Evolutionary conservation across 75 land plant genomes (phyloP).

Genomic region (Pseudotsuga menziesii): DNA sequence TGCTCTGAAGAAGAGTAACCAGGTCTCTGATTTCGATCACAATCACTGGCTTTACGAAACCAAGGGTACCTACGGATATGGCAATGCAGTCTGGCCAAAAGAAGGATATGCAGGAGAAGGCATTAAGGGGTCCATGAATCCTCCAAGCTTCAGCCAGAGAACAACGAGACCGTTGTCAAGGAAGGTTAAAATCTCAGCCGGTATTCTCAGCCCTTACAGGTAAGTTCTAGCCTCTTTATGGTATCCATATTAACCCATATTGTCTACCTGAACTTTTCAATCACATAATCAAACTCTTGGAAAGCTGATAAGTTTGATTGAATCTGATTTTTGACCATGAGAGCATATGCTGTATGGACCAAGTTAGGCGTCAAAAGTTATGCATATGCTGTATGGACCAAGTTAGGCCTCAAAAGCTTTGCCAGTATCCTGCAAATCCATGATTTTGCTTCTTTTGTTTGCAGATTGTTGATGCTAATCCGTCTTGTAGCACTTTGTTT

Average conservation of each 20-base stretch:
- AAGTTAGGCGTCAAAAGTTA: too few relatives aligned
- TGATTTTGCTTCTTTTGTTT: constrained; percentile 5
- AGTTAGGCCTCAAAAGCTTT: background rate
- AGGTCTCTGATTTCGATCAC: constrained; percentile 65
- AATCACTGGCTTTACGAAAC: constrained; percentile 76
- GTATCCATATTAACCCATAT: too few relatives aligned
- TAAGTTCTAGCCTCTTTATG: constrained; percentile 4
- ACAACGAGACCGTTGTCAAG: constrained; percentile 59
- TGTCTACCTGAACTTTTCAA: too few relatives aligned
- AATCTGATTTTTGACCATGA: background rate
- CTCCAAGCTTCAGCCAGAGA: constrained; percentile 51
- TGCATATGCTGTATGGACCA: background rate
- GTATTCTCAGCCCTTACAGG: constrained; percentile 88
- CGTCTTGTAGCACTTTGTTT: constrained; percentile 73
- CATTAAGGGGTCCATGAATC: constrained; percentile 29
- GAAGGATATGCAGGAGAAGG: constrained; percentile 42
- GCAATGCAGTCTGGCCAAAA: constrained; percentile 77
- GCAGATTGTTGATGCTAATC: constrained; percentile 67
- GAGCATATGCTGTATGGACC: background rate
- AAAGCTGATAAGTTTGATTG: too few relatives aligned
- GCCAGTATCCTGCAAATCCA: background rate
- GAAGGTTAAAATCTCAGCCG: constrained; percentile 51
- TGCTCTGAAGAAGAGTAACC: constrained; percentile 12
- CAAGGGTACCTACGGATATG: constrained; percentile 92
- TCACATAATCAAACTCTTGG: too few relatives aligned